Base-by-base conservation (phyloP, 2,329 filamentous ascomycete species). In the Sclerotinia minor region DNA sequence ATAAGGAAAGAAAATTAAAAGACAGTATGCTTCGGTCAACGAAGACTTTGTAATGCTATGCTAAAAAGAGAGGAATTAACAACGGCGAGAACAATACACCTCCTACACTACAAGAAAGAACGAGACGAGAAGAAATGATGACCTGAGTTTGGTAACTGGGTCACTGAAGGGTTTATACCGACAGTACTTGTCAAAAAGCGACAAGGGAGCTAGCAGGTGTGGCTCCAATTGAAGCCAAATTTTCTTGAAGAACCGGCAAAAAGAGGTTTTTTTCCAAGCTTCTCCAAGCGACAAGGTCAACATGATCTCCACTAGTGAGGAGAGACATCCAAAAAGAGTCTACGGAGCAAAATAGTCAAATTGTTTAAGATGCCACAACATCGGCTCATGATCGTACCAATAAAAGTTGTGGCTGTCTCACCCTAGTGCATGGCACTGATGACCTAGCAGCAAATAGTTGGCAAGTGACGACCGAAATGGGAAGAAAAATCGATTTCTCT, bases 21-120 rank as follows among this genome's bases (percentile, higher is more conserved):
- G 76, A 77, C 76, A 74, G 76, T 69, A 73, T 77, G 75, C 76
- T 77, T 75, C 75, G 76, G 73, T 78, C 76, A 73, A 78, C 76
- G 75, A 78, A 78, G 76, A 74, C 75, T 77, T 75, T 69, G 63
- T 61, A 68, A 70, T 69, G 57, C 64, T 64, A 70, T 52, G 59
- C 60, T 65, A 60, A 67, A 67, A 32, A 61, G 24, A 68, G 54
- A 58, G 55, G 64, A 58, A 71, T 61, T n/a, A 69, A 67, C 65
- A 53, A 69, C 41, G 55, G 68, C 57, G 55, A 69, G 47, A 68
- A 64, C 17, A 65, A 50, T 55, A 57, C 58, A 52, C 44, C 57
- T 52, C 60, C 57, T 38, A 67, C 52, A 67, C 26, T 35, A 65
- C 59, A 44, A 67, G 26, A 57, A 55, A 64, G 44, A 55, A 64